Evolutionary conservation across 1,139 yeast genomes (phyloP).

Genomic region (Pichia sp.): DNA sequence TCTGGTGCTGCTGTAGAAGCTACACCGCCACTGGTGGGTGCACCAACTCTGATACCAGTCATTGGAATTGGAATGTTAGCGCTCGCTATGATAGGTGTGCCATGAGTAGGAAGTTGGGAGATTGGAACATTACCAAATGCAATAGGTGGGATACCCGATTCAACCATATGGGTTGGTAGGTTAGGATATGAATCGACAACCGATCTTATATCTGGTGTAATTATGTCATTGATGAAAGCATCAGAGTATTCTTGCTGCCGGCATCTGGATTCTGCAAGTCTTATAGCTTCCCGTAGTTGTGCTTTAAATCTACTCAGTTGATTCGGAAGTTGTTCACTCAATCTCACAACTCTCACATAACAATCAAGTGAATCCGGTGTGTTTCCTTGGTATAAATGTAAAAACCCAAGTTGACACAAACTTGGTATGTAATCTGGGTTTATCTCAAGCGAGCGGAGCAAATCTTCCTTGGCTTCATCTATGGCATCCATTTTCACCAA

Average conservation of each 20-base stretch:
- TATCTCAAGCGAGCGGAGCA: conserved; percentile 25
- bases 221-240: conserved; percentile 22
- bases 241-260: conserved; percentile 26
- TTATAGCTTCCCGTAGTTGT: conserved; percentile 22
- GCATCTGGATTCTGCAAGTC: conserved; percentile 25
- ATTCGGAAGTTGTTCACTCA: conserved; percentile 19
- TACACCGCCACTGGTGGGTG: background rate
- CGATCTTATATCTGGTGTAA: conserved; percentile 20
- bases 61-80: conserved; percentile 10
- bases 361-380: conserved; percentile 27
- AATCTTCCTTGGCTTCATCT: conserved; percentile 30
- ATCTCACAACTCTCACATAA: conserved; percentile 28
- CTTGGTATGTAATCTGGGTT: conserved; percentile 30
- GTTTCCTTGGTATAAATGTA: conserved; percentile 29
- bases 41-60: background rate
- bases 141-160: conserved; percentile 13
- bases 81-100: conserved; percentile 5
- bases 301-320: conserved; percentile 22
- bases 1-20: background rate
- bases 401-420: conserved; percentile 30
- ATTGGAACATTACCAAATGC: conserved; percentile 13
- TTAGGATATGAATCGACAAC: conserved; percentile 19
- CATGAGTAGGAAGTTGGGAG: background rate
- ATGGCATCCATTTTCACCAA: conserved; percentile 28
- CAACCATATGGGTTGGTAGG: conserved; percentile 13